These are phyloP conservation scores for Beta lomatogona DNA, from an alignment of 179 eudicot species.

Conservation along the genomic window DNA sequence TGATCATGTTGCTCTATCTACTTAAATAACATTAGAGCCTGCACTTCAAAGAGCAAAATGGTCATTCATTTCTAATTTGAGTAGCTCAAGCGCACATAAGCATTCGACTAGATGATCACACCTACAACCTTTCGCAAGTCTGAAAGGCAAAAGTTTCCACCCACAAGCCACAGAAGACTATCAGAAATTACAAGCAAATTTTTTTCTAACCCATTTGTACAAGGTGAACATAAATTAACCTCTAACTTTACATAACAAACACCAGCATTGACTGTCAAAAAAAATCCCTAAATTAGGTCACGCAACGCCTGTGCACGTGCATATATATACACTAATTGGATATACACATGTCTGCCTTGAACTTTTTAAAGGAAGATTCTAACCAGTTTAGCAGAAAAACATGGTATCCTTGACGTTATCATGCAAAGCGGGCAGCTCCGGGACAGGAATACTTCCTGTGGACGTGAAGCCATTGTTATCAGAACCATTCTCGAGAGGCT, in stretches of 20 bases:
- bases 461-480: slow-evolving; percentile 46
- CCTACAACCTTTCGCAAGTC: too few relatives aligned
- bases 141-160: neutral
- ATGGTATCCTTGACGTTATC: slow-evolving; percentile 62
- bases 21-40: too few relatives aligned
- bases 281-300: neutral
- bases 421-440: slow-evolving; percentile 69
- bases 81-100: too few relatives aligned
- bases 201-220: slow-evolving; percentile 13
- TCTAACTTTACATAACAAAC: slow-evolving; percentile 12
- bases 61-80: too few relatives aligned
- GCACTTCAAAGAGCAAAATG: too few relatives aligned
- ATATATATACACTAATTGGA: slow-evolving; percentile 25
- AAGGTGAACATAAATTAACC: slow-evolving; percentile 15
- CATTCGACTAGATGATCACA: too few relatives aligned
- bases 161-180: neutral
- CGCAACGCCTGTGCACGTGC: neutral
- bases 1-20: too few relatives aligned
- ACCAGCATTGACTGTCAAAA: slow-evolving; percentile 5
- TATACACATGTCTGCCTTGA: slow-evolving; percentile 1
- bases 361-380: neutral
- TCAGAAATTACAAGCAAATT: neutral
- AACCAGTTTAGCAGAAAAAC: slow-evolving; percentile 78
- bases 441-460: slow-evolving; percentile 43
- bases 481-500: slow-evolving; percentile 40